phyloP scores from a whole-genome alignment of 2,329 filamentous ascomycete genomes.

The Talaromyces marneffei region DNA sequence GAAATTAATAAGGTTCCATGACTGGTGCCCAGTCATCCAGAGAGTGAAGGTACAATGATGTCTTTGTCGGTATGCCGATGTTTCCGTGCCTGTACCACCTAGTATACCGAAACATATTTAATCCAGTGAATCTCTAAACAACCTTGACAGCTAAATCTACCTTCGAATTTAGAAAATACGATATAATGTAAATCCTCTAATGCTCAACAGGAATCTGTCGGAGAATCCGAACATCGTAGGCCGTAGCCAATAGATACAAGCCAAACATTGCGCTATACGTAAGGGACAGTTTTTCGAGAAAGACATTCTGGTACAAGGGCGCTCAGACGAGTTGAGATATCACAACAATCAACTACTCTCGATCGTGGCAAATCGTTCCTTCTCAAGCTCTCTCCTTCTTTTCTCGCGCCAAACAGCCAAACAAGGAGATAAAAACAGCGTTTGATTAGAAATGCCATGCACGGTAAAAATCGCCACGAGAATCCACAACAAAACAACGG shows the following conservation, averaged over 20 bases:
- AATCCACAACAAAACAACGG: constrained; percentile 52
- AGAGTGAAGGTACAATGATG: neutral
- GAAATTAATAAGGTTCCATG: neutral
- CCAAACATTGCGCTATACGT: neutral
- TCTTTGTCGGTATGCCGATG: neutral
- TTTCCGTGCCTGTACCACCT: neutral
- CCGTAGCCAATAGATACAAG: neutral
- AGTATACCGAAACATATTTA: neutral
- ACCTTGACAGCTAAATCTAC: neutral
- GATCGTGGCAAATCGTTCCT: neutral
- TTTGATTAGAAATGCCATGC: constrained; percentile 43
- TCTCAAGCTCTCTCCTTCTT: neutral
- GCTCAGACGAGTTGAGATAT: neutral
- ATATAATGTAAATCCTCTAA: neutral
- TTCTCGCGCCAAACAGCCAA: constrained; percentile 34
- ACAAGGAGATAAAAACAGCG: constrained; percentile 52
- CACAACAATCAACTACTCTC: neutral
- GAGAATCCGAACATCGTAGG: neutral
- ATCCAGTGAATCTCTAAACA: neutral
- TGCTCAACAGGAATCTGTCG: neutral
- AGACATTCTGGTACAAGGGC: neutral
- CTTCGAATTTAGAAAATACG: neutral
- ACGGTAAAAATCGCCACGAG: constrained; percentile 49
- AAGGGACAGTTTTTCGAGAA: neutral
- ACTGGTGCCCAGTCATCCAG: neutral